Conservation (phyloP, 2,329 filamentous ascomycete genomes). For the Blastomyces emzantsi region DNA sequence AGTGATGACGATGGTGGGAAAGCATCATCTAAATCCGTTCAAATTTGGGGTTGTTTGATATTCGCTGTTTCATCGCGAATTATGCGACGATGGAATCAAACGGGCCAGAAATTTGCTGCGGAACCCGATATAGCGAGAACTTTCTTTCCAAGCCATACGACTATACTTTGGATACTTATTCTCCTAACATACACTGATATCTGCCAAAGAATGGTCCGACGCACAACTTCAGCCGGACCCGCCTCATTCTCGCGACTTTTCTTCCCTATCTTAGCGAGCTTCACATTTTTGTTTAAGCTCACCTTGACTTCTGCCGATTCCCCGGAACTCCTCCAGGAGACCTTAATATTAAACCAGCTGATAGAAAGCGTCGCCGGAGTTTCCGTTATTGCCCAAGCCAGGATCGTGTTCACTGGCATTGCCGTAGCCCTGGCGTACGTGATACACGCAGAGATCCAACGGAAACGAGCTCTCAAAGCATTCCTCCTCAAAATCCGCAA, state of each 20-base stretch:
- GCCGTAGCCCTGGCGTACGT: constrained; percentile 25
- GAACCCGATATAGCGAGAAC: constrained; percentile 72
- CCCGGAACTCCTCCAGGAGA: constrained; percentile 59
- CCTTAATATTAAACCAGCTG: constrained; percentile 27
- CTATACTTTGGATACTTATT: constrained; percentile 66
- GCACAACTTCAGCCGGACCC: constrained; percentile 18
- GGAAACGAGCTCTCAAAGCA: not conserved
- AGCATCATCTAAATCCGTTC: not conserved
- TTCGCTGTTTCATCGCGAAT: constrained; percentile 57
- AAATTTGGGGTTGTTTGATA: constrained; percentile 24
- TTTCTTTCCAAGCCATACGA: constrained; percentile 56
- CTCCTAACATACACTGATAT: constrained; percentile 58
- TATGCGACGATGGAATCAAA: constrained; percentile 83
- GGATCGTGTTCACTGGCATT: constrained; percentile 43
- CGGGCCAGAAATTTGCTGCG: constrained; percentile 92
- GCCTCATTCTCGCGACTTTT: constrained; percentile 24
- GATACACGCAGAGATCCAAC: constrained; percentile 16
- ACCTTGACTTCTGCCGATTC: constrained; percentile 81
- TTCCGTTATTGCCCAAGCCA: constrained; percentile 42
- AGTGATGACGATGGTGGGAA: not conserved
- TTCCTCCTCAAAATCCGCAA: not conserved
- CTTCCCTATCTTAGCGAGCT: constrained; percentile 28
- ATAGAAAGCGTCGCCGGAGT: constrained; percentile 32
- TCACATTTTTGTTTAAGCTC: constrained; percentile 76
- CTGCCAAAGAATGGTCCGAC: constrained; percentile 34